Evolutionary conservation across 768 basidiomycete genomes (phyloP).

Genomic region (Pleurotus giganteus): DNA sequence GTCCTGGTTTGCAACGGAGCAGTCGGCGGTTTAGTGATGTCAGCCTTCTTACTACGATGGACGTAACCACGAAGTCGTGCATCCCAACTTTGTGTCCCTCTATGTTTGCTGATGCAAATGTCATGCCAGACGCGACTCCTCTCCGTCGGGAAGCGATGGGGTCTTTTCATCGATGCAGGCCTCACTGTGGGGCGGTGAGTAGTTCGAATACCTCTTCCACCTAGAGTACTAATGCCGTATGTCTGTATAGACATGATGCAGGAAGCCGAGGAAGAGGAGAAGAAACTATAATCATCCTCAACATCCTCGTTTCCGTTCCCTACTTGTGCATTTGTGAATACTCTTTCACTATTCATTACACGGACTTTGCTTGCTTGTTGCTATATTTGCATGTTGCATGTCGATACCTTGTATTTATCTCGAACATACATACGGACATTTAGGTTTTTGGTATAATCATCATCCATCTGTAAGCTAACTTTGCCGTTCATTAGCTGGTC

Average conservation of each 20-base stretch:
- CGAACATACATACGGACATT: not conserved
- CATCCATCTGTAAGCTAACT: not conserved
- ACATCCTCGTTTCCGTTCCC: too few relatives aligned
- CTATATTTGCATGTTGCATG: too few relatives aligned
- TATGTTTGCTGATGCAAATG: not conserved
- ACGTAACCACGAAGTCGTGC: slow-evolving; percentile 48
- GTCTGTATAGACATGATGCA: slow-evolving; percentile 27
- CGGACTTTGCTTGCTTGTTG: not conserved
- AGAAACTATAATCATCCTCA: not conserved
- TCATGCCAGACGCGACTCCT: slow-evolving; percentile 33
- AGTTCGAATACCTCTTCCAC: not conserved
- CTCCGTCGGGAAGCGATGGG: slow-evolving; percentile 42
- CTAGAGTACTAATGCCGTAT: slow-evolving; percentile 18
- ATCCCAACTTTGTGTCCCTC: slow-evolving; percentile 18
- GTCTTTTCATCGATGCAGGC: slow-evolving; percentile 58
- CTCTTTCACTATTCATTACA: not conserved
- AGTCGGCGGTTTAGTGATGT: slow-evolving; percentile 54
- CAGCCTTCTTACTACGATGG: slow-evolving; percentile 52
- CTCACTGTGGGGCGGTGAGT: slow-evolving; percentile 73
- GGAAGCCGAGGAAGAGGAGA: slow-evolving; percentile 28
- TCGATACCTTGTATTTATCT: not conserved
- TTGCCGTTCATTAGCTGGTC: not conserved
- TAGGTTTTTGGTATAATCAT: not conserved
- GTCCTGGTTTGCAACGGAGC: slow-evolving; percentile 52
- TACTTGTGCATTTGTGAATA: too few relatives aligned